phyloP scores from a whole-genome alignment of 2,329 filamentous ascomycete species.

The Neofusicoccum kwambonambiense region DNA sequence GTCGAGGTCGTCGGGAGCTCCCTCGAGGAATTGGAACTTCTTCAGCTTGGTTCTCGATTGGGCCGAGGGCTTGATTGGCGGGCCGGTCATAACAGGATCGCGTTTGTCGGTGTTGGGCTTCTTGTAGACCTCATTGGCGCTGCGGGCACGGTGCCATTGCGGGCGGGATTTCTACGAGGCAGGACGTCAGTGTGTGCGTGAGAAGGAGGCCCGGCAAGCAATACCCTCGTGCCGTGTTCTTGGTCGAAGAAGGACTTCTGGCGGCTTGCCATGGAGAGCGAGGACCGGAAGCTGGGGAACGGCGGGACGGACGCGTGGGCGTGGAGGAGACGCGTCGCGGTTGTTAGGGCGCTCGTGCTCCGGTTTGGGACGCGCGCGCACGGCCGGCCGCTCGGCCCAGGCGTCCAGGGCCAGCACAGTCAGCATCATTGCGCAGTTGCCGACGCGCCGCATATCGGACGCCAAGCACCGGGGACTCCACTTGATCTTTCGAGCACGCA shows the following conservation, averaged over 20 bases:
- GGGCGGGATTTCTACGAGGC: slow-evolving; percentile 4
- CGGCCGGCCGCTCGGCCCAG: too few species aligned
- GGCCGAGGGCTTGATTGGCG: slow-evolving; percentile 50
- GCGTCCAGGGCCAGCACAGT: neutral
- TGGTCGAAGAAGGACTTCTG: slow-evolving; percentile 55
- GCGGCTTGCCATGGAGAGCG: slow-evolving; percentile 42
- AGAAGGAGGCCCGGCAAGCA: neutral
- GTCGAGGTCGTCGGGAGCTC: slow-evolving; percentile 32
- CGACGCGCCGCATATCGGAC: slow-evolving; percentile 2
- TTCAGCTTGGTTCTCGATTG: slow-evolving; percentile 56
- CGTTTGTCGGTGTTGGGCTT: slow-evolving; percentile 22
- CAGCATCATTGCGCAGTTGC: neutral
- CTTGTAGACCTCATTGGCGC: slow-evolving; percentile 26
- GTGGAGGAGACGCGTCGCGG: slow-evolving; percentile 16
- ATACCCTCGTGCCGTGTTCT: slow-evolving; percentile 29
- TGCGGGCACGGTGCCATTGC: slow-evolving; percentile 36
- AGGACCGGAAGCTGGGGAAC: neutral
- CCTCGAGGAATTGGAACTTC: slow-evolving; percentile 53
- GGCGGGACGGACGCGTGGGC: neutral
- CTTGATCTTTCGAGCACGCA: slow-evolving; percentile 1
- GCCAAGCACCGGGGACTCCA: slow-evolving; percentile 5
- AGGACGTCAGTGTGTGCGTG: neutral
- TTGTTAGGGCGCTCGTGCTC: neutral
- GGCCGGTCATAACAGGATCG: slow-evolving; percentile 29
- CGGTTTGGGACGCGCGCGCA: neutral